A percentile compares a stretch with the other conserved stretches of the same genome.
Conservation (phyloP, 2,329 filamentous ascomycete genomes). For the Ophiostoma triangulosporum region DNA sequence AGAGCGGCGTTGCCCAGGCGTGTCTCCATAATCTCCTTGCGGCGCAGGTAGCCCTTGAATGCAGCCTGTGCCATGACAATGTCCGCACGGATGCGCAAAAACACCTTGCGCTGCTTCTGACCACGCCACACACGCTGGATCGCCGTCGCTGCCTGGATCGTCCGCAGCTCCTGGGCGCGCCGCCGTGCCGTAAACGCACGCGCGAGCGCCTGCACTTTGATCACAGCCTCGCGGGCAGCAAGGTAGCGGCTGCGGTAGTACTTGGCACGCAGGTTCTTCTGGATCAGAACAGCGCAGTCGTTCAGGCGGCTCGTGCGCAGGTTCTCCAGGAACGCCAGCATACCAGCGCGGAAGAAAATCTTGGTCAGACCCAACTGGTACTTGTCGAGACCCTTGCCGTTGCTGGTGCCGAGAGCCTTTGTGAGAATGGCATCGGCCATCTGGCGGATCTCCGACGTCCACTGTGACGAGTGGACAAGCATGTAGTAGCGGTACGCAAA, state of each 20-base stretch:
- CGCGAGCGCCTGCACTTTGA: constrained; percentile 64
- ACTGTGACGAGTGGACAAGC: constrained; percentile 76
- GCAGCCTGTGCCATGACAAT: constrained; percentile 79
- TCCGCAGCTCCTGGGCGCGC: constrained; percentile 66
- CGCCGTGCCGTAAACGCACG: constrained; percentile 68
- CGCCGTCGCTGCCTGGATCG: constrained; percentile 74
- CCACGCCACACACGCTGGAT: constrained; percentile 95
- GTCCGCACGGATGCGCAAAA: constrained; percentile 64
- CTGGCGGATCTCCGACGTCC: constrained; percentile 85
- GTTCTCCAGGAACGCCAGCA: constrained; percentile 96
- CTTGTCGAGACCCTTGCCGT: constrained; percentile 67
- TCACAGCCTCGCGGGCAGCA: constrained; percentile 68
- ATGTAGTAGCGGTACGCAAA: constrained; percentile 98
- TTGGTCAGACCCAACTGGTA: constrained; percentile 97
- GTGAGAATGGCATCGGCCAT: constrained; percentile 89
- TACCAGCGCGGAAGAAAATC: constrained; percentile 98
- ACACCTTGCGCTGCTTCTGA: constrained; percentile 74
- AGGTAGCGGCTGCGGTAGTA: constrained; percentile 90
- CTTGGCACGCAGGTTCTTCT: constrained; percentile 93
- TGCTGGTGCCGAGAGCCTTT: constrained; percentile 72
- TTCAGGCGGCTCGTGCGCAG: constrained; percentile 81
- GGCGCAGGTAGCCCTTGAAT: constrained; percentile 81
- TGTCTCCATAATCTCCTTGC: constrained; percentile 87
- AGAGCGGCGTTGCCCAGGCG: constrained; percentile 82
- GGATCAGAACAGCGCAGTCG: constrained; percentile 90